These are phyloP conservation scores for Cryptococcus neoformans DNA, from an alignment of 1,284 basidiomycete species.

Conservation along the genomic window DNA sequence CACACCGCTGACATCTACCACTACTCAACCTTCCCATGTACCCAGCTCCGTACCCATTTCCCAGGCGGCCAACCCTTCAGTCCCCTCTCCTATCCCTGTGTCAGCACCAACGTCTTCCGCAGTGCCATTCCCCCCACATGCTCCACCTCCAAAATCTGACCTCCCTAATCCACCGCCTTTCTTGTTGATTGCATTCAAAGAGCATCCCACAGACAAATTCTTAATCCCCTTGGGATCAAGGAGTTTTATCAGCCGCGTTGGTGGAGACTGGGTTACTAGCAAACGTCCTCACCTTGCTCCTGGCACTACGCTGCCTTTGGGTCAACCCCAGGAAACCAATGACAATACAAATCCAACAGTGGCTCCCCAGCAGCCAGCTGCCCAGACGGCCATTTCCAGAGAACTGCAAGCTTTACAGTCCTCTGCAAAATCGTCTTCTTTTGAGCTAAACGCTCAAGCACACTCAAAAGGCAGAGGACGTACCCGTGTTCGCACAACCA, in stretches of 20 bases:
- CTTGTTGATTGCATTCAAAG: constrained; percentile 43
- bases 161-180: constrained; percentile 38
- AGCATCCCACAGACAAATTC: constrained; percentile 41
- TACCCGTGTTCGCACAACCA: constrained; percentile 15
- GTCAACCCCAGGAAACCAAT: neutral
- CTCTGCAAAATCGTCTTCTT: neutral
- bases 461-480: constrained; percentile 1
- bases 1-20: neutral
- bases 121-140: neutral
- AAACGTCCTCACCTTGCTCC: neutral
- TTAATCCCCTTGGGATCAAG: constrained; percentile 34
- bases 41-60: neutral
- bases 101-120: neutral
- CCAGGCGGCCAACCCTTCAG: neutral
- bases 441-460: neutral
- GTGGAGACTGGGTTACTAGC: constrained; percentile 34
- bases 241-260: constrained; percentile 38
- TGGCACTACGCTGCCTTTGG: too few species aligned
- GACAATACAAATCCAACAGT: neutral
- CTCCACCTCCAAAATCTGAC: constrained; percentile 20
- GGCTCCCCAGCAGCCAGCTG: neutral
- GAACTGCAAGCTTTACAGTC: neutral
- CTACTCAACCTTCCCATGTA: neutral
- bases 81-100: constrained; percentile 4
- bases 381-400: neutral